These are phyloP conservation scores for Piper longum DNA, from an alignment of 164 flowering plant genomes.

Conservation along the genomic window DNA sequence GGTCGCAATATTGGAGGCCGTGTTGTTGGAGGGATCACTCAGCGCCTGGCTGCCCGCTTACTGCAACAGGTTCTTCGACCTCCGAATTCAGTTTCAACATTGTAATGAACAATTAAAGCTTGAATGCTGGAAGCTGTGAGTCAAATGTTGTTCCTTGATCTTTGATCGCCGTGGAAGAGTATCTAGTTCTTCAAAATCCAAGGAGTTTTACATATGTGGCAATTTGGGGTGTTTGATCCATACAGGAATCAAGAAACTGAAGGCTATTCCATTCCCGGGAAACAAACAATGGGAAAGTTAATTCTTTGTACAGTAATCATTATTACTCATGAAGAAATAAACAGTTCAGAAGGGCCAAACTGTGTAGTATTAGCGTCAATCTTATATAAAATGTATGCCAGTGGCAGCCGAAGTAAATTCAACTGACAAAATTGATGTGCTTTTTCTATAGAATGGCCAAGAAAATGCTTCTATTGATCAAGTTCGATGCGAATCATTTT, in stretches of 20 bases:
- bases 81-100: conserved; percentile 25
- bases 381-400: too few species aligned
- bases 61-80: conserved; percentile 72
- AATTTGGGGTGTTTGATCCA: neutral
- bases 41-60: conserved; percentile 83
- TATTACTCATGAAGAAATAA: neutral
- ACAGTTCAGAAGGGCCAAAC: neutral
- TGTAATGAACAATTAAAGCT: neutral
- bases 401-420: too few species aligned
- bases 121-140: too few species aligned
- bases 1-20: conserved; percentile 65
- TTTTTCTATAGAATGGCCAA: too few species aligned
- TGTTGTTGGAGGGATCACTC: conserved; percentile 63
- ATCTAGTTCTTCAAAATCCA: neutral
- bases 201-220: neutral
- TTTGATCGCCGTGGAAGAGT: neutral
- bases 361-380: too few species aligned
- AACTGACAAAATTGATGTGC: too few species aligned
- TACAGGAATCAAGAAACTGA: neutral
- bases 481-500: too few species aligned
- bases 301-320: neutral
- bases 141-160: neutral
- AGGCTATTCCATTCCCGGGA: neutral
- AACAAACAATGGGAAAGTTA: neutral
- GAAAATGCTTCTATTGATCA: too few species aligned